These are phyloP conservation scores for Aspergillus niger DNA, from an alignment of 2,329 filamentous ascomycete species.

Conservation along the genomic window DNA sequence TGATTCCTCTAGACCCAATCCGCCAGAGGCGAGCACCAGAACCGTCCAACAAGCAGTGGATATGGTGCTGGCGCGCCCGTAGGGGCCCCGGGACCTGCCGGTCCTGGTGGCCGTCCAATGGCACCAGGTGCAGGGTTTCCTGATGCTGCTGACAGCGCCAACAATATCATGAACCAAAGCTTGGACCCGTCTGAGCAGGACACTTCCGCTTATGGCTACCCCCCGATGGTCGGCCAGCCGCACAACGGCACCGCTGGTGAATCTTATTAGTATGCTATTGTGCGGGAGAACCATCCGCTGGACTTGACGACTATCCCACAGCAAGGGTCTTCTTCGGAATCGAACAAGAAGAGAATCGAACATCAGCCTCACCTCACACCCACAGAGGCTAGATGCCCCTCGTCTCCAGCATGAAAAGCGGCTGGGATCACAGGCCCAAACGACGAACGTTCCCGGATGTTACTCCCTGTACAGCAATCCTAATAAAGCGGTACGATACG, in stretches of 20 bases:
- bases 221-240: conserved; percentile 48
- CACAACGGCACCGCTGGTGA: conserved; percentile 52
- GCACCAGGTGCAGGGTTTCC: conserved; percentile 36
- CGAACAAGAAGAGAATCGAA: neutral
- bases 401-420: neutral
- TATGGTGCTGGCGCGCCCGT: conserved; percentile 45
- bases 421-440: conserved; percentile 1
- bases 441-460: conserved; percentile 11
- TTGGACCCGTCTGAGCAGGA: conserved; percentile 51
- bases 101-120: conserved; percentile 33
- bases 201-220: conserved; percentile 47
- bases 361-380: neutral
- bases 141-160: conserved; percentile 45
- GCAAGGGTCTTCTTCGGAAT: neutral
- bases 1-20: conserved; percentile 70
- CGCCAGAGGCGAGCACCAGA: conserved; percentile 67
- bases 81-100: conserved; percentile 34
- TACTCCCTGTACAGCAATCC: conserved; percentile 16
- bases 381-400: neutral
- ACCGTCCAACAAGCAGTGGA: conserved; percentile 56
- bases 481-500: conserved; percentile 19
- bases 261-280: conserved; percentile 38
- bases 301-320: conserved; percentile 7
- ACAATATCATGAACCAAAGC: conserved; percentile 47
- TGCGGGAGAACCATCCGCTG: conserved; percentile 11